Percentiles rank a stretch among this genome's conserved stretches.
These are phyloP conservation scores for Thraustochytrium sp. DNA, from an alignment of 352 stramenopile genomes.

Conservation along the genomic window DNA sequence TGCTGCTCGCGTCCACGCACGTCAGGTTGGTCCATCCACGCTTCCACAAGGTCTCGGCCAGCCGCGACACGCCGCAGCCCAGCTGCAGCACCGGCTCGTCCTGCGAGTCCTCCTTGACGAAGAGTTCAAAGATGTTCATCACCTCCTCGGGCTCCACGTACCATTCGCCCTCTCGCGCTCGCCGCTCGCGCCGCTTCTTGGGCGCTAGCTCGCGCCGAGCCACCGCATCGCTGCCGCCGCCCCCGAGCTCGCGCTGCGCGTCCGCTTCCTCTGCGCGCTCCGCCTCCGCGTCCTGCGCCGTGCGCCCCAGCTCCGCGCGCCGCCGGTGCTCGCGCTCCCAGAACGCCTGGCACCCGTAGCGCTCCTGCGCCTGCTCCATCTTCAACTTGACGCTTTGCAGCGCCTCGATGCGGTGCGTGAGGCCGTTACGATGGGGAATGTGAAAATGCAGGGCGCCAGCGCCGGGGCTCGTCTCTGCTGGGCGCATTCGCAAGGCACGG, in stretches of 20 bases:
- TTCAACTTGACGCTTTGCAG: background rate
- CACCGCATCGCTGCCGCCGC: background rate
- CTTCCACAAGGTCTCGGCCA: slow-evolving; percentile 11
- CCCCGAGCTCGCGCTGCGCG: background rate
- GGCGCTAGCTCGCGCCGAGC: background rate
- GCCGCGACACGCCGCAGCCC: background rate
- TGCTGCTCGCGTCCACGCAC: background rate
- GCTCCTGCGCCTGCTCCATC: background rate
- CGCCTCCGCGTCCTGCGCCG: background rate
- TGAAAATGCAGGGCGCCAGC: too few species aligned
- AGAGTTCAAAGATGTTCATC: background rate
- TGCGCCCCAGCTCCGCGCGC: background rate
- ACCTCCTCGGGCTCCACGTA: background rate
- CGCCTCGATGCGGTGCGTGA: background rate
- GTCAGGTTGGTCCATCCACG: slow-evolving; percentile 6
- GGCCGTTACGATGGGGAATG: too few species aligned
- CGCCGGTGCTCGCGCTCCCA: slow-evolving; percentile 35
- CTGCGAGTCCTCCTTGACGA: background rate
- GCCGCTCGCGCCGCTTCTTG: background rate
- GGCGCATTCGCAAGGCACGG: too few species aligned
- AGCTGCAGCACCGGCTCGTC: background rate
- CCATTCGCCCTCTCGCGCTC: background rate
- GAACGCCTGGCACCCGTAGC: background rate
- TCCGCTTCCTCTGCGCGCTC: background rate
- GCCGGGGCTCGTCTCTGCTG: too few species aligned